Percentiles rank a stretch among this genome's conserved stretches.
phyloP scores from a whole-genome alignment of 2,329 filamentous ascomycete species.

The Falciphora oryzae region DNA sequence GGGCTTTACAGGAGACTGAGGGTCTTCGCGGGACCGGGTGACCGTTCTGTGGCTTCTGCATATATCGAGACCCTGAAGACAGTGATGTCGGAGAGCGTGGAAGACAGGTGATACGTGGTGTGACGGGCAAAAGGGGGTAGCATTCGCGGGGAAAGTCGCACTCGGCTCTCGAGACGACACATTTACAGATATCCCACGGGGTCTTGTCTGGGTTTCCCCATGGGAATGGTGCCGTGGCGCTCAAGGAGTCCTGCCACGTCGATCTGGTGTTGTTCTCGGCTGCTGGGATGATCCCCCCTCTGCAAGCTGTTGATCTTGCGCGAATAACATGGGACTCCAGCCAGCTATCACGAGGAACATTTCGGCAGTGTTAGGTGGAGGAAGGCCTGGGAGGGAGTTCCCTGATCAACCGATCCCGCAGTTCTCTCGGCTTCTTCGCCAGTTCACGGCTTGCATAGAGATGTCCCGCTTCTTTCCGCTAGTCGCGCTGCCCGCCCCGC shows the following conservation, averaged over 20 bases:
- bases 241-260: not conserved
- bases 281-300: not conserved
- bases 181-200: not conserved
- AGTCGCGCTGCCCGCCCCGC: not conserved
- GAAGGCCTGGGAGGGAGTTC: not conserved
- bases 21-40: no score
- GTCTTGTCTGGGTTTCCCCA: not conserved
- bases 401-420: not conserved
- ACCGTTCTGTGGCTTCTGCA: no score
- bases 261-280: not conserved
- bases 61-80: no score
- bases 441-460: not conserved
- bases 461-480: no score
- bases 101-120: no score
- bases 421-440: not conserved
- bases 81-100: no score
- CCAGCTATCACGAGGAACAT: not conserved
- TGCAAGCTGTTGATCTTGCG: not conserved
- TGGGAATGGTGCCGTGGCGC: no score
- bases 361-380: not conserved
- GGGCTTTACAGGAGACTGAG: no score
- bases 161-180: not conserved
- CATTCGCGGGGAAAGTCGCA: not conserved
- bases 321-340: not conserved
- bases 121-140: no score